These are phyloP conservation scores for Aspergillus aculeatus DNA, from an alignment of 2,329 filamentous ascomycete species.

Conservation along the genomic window DNA sequence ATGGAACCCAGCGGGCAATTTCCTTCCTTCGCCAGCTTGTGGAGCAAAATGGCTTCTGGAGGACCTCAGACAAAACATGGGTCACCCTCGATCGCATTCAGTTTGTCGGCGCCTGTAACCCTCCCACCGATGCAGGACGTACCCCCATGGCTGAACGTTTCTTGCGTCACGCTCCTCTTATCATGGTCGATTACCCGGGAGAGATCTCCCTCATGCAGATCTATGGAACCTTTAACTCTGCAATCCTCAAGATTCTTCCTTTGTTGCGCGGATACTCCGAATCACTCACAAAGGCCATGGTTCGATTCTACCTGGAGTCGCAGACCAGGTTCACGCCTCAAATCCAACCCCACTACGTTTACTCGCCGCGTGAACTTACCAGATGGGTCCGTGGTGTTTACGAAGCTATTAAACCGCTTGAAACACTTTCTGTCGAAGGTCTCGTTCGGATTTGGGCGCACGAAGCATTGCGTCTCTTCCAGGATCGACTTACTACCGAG, in stretches of 20 bases:
- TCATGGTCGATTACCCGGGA: slow-evolving; percentile 99
- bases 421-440: slow-evolving; percentile 83
- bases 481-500: slow-evolving; percentile 91
- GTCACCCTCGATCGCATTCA: slow-evolving; percentile 96
- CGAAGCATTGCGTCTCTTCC: slow-evolving; percentile 92
- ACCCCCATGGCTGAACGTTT: slow-evolving; percentile 92
- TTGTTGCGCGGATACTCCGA: slow-evolving; percentile 93
- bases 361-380: slow-evolving; percentile 97
- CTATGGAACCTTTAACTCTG: slow-evolving; percentile 96
- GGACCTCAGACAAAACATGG: slow-evolving; percentile 95
- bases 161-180: slow-evolving; percentile 91
- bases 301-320: slow-evolving; percentile 91
- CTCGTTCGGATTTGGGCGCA: slow-evolving; percentile 97
- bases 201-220: slow-evolving; percentile 94
- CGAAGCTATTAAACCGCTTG: slow-evolving; percentile 90
- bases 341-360: slow-evolving; percentile 98
- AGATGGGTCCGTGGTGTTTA: slow-evolving; percentile 97
- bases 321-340: slow-evolving; percentile 92
- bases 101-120: slow-evolving; percentile 98
- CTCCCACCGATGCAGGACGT: slow-evolving; percentile 93
- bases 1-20: slow-evolving; percentile 94
- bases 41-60: slow-evolving; percentile 99
- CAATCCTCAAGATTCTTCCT: slow-evolving; percentile 94
- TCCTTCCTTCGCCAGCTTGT: slow-evolving; percentile 96
- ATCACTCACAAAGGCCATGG: slow-evolving; percentile 93